Conservation (phyloP, 2,329 filamentous ascomycete genomes). For the Aspergillus latus region DNA sequence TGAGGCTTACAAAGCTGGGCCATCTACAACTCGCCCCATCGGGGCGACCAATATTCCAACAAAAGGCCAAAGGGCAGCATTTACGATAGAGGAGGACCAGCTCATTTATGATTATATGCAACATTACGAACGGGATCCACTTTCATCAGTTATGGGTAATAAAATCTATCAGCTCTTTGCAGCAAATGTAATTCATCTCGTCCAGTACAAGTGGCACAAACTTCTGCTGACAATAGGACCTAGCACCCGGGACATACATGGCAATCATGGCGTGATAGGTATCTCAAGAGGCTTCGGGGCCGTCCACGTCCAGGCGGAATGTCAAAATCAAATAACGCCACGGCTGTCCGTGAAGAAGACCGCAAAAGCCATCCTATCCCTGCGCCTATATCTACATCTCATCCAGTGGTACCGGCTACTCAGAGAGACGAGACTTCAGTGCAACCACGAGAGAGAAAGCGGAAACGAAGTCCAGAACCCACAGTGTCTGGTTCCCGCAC, state of each 20-base stretch:
- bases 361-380: slow-evolving; percentile 5
- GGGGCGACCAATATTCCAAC: slow-evolving; percentile 42
- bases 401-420: not conserved
- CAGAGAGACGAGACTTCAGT: slow-evolving; percentile 2
- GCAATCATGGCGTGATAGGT: slow-evolving; percentile 53
- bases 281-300: slow-evolving; percentile 41
- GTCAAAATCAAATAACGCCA: slow-evolving; percentile 5
- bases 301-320: slow-evolving; percentile 35
- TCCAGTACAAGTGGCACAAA: not conserved
- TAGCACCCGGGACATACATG: slow-evolving; percentile 48
- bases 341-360: not conserved
- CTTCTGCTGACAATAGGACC: not conserved
- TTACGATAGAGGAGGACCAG: slow-evolving; percentile 47
- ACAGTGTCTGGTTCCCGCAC: not conserved
- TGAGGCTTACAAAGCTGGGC: slow-evolving; percentile 49
- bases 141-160: slow-evolving; percentile 40
- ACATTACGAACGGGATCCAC: slow-evolving; percentile 32
- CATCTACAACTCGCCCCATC: slow-evolving; percentile 45
- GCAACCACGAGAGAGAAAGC: slow-evolving; percentile 19
- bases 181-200: slow-evolving; percentile 30
- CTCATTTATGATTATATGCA: slow-evolving; percentile 47
- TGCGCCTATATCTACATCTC: slow-evolving; percentile 8
- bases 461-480: slow-evolving; percentile 21
- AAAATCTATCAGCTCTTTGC: slow-evolving; percentile 48
- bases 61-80: slow-evolving; percentile 35